Conservation (phyloP, 257 asterid genomes). For the Buddleja alternifolia region DNA sequence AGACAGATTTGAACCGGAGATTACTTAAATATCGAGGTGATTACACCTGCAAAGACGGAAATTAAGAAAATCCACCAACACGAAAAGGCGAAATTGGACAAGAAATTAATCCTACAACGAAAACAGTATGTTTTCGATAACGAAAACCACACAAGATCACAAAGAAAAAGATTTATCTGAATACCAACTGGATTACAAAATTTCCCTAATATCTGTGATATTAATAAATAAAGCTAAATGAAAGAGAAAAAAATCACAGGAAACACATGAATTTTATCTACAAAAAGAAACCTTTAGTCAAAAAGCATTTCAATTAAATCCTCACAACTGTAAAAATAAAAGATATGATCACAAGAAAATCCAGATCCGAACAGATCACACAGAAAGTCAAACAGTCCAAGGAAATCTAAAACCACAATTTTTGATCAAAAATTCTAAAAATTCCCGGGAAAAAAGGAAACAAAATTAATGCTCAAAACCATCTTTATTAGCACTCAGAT, state of each 20-base stretch:
- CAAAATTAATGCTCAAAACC: constrained; percentile 30
- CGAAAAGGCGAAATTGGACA: neutral
- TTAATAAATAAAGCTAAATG: neutral
- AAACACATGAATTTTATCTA: constrained; percentile 35
- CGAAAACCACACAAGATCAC: neutral
- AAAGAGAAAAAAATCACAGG: constrained; percentile 25
- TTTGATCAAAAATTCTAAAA: neutral
- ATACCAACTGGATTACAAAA: neutral
- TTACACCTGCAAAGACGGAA: constrained; percentile 39
- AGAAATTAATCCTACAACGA: neutral
- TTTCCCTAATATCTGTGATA: neutral
- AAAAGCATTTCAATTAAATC: neutral
- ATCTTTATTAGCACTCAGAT: neutral
- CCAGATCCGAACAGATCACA: constrained; percentile 34
- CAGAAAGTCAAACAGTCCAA: constrained; percentile 3
- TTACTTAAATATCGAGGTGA: neutral
- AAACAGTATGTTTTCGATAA: too few species aligned
- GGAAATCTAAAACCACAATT: constrained; percentile 1
- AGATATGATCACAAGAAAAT: constrained; percentile 9
- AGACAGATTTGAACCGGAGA: neutral
- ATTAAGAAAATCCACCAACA: neutral
- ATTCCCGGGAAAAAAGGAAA: constrained; percentile 6
- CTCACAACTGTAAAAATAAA: constrained; percentile 20
- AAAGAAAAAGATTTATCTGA: neutral
- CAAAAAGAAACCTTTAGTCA: constrained; percentile 17